Conservation (phyloP, 2,329 filamentous ascomycete species). For the Arthrobotrys iridis region DNA sequence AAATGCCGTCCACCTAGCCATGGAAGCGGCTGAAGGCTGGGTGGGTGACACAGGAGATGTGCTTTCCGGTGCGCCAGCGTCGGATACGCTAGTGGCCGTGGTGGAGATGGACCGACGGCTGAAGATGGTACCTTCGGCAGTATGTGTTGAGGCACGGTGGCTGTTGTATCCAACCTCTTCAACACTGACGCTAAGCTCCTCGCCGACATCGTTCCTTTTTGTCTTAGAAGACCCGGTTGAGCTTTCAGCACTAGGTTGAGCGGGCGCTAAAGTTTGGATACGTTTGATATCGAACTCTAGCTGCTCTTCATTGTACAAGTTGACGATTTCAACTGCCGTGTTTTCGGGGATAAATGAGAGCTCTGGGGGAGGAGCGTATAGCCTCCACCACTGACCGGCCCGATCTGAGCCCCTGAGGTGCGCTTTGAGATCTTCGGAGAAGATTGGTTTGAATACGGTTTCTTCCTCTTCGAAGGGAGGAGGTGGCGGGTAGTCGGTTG, state of each 20-base stretch:
- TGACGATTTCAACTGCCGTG: slow-evolving; percentile 43
- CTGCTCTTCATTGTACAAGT: slow-evolving; percentile 50
- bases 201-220: slow-evolving; percentile 36
- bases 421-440: slow-evolving; percentile 44
- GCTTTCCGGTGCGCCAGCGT: slow-evolving; percentile 41
- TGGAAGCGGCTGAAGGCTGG: slow-evolving; percentile 41
- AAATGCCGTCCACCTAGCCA: slow-evolving; percentile 50
- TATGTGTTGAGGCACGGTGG: slow-evolving; percentile 51
- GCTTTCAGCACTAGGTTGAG: slow-evolving; percentile 28
- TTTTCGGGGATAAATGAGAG: slow-evolving; percentile 48
- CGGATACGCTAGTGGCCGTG: slow-evolving; percentile 51
- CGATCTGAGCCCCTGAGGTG: slow-evolving; percentile 44
- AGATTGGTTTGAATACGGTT: slow-evolving; percentile 38
- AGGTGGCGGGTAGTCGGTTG: slow-evolving; percentile 42
- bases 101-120: slow-evolving; percentile 45
- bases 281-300: slow-evolving; percentile 49
- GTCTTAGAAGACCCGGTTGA: slow-evolving; percentile 33
- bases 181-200: slow-evolving; percentile 35
- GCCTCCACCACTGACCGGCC: slow-evolving; percentile 48
- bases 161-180: slow-evolving; percentile 51
- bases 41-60: slow-evolving; percentile 44
- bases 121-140: slow-evolving; percentile 50
- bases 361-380: slow-evolving; percentile 48
- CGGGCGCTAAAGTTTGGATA: slow-evolving; percentile 40
- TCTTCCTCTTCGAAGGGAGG: slow-evolving; percentile 50